A percentile compares a stretch with the other conserved stretches of the same genome.
These are phyloP conservation scores for Solanum sitiens DNA, from an alignment of 257 asterid species.

Conservation along the genomic window DNA sequence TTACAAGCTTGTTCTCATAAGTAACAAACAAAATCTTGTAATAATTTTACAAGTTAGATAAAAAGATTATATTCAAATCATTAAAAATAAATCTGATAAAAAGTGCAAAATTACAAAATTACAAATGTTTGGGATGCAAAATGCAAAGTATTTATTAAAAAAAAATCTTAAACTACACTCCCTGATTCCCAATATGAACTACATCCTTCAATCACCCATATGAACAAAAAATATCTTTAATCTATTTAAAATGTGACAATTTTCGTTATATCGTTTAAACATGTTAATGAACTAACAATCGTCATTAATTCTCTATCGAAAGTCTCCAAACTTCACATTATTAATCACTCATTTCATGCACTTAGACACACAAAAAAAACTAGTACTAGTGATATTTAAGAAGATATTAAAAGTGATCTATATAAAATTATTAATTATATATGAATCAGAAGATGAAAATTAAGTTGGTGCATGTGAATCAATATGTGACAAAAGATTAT, in stretches of 20 bases:
- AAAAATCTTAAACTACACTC: neutral
- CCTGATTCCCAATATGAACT: neutral
- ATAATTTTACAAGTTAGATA: neutral
- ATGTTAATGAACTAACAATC: neutral
- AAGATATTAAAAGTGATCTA: neutral
- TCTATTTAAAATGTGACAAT: neutral
- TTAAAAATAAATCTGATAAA: too few species aligned
- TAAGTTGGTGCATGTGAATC: neutral
- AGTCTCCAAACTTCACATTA: neutral
- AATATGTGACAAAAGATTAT: neutral
- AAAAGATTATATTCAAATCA: too few species aligned
- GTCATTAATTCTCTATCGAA: neutral
- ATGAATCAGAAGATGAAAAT: neutral
- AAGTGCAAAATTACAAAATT: neutral
- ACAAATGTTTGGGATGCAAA: neutral
- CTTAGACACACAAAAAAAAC: neutral
- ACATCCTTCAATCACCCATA: neutral
- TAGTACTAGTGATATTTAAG: neutral
- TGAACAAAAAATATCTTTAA: neutral
- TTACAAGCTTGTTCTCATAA: fast-evolving
- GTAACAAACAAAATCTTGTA: neutral
- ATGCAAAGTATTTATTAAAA: neutral
- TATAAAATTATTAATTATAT: neutral
- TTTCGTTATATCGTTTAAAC: neutral
- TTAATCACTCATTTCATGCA: neutral